phyloP scores from a whole-genome alignment of 164 flowering plant genomes.

The Brasenia schreberi region DNA sequence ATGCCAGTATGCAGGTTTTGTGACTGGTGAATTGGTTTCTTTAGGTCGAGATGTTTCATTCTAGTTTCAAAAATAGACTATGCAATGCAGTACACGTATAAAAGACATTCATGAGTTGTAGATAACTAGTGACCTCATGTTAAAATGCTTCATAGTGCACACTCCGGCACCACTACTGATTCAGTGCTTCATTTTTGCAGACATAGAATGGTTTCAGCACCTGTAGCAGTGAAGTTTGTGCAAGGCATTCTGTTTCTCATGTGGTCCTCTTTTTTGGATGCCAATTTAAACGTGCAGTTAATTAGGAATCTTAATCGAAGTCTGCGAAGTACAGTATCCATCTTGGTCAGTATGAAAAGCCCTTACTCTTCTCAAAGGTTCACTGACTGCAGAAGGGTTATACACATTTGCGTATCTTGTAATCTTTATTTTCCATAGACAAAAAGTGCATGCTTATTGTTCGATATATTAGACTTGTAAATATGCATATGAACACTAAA shows the following conservation, averaged over 20 bases:
- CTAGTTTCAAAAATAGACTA: too few relatives aligned
- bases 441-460: background rate
- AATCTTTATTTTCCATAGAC: background rate
- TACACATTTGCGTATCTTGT: background rate
- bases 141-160: background rate
- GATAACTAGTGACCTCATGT: background rate
- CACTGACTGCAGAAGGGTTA: background rate
- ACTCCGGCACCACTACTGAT: background rate
- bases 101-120: too few relatives aligned
- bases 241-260: background rate
- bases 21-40: too few relatives aligned
- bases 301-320: background rate
- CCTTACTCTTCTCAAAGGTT: background rate
- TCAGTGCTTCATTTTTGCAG: conserved; percentile 24
- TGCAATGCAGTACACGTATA: too few relatives aligned
- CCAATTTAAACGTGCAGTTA: too few relatives aligned
- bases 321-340: background rate
- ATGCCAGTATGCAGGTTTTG: too few relatives aligned
- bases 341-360: background rate
- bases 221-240: conserved; percentile 37
- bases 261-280: background rate
- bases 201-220: conserved; percentile 74
- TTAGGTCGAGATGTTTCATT: too few relatives aligned
- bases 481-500: background rate
- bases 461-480: background rate